These are phyloP conservation scores for Cyberlindnera mrakii DNA, from an alignment of 805 yeast species.

Conservation along the genomic window DNA sequence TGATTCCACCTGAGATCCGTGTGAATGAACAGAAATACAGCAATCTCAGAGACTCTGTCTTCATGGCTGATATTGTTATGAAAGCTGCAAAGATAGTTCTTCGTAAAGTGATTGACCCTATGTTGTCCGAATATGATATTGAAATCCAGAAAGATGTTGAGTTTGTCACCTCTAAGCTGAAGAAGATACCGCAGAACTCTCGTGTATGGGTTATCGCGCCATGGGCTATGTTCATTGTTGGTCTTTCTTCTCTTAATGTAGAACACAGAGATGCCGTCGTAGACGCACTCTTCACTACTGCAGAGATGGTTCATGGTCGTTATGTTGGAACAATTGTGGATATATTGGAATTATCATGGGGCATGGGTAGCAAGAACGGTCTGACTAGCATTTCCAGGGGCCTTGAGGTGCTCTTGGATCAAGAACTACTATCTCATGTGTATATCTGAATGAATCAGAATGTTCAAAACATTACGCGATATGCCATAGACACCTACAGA, in stretches of 20 bases:
- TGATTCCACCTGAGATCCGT: slow-evolving; percentile 13
- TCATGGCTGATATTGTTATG: slow-evolving; percentile 15
- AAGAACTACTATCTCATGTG: neutral
- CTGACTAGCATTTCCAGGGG: slow-evolving; percentile 2
- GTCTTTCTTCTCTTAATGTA: slow-evolving; percentile 3
- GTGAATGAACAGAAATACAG: slow-evolving; percentile 7
- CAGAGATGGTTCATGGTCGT: slow-evolving; percentile 9
- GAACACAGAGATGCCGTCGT: slow-evolving; percentile 3
- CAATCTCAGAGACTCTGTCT: slow-evolving; percentile 12
- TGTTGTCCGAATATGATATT: slow-evolving; percentile 1
- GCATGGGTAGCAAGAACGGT: neutral
- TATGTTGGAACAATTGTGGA: slow-evolving; percentile 5
- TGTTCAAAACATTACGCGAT: too few species aligned
- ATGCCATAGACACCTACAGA: too few species aligned
- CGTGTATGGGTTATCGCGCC: slow-evolving; percentile 7
- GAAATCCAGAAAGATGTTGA: slow-evolving; percentile 9
- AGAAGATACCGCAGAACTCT: slow-evolving; percentile 3
- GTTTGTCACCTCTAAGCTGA: slow-evolving; percentile 2
- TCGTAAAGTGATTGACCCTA: slow-evolving; percentile 8
- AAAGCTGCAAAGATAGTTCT: slow-evolving; percentile 14
- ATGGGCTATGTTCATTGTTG: slow-evolving; percentile 6
- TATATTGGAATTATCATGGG: slow-evolving; percentile 8
- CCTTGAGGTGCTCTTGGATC: slow-evolving; percentile 6
- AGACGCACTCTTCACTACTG: slow-evolving; percentile 2
- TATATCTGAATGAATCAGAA: neutral